Percentiles rank a stretch among this genome's conserved stretches.
phyloP scores from a whole-genome alignment of 257 asterid species.

The Fraxinus americana region DNA sequence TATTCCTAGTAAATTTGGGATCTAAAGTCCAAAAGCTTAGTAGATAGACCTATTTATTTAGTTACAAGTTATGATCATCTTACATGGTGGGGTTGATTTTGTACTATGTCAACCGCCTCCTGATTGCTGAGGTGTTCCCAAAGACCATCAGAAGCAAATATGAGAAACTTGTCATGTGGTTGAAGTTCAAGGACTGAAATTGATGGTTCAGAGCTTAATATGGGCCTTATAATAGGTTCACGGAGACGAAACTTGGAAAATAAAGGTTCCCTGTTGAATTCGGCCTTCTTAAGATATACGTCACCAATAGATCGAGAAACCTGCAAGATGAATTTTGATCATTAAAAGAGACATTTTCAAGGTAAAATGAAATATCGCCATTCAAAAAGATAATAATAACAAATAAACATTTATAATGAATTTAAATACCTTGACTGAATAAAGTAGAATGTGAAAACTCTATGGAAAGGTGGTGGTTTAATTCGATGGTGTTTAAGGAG shows the following conservation, averaged over 20 bases:
- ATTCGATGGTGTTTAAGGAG: neutral
- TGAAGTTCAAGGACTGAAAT: conserved; percentile 45
- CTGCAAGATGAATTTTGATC: conserved; percentile 26
- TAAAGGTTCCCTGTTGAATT: conserved; percentile 51
- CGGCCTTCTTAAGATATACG: conserved; percentile 49
- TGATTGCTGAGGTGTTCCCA: conserved; percentile 61
- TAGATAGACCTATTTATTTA: neutral
- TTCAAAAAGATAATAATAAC: neutral
- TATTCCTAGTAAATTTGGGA: neutral
- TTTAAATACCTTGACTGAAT: neutral
- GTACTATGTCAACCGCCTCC: conserved; percentile 56
- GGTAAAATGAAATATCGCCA: neutral
- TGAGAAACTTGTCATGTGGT: conserved; percentile 50
- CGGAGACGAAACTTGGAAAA: conserved; percentile 50
- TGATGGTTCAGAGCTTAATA: conserved; percentile 51
- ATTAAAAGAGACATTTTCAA: neutral
- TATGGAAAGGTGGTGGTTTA: no score
- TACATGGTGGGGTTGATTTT: conserved; percentile 41
- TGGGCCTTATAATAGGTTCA: conserved; percentile 43
- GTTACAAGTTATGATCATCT: conserved; percentile 13
- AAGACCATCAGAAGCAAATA: conserved; percentile 60
- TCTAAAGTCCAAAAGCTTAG: neutral
- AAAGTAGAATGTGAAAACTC: no score
- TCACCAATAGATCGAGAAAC: conserved; percentile 60
- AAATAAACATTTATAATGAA: neutral